Conservation (phyloP, 2,329 filamentous ascomycete genomes). For the Phyllosticta capitalensis region DNA sequence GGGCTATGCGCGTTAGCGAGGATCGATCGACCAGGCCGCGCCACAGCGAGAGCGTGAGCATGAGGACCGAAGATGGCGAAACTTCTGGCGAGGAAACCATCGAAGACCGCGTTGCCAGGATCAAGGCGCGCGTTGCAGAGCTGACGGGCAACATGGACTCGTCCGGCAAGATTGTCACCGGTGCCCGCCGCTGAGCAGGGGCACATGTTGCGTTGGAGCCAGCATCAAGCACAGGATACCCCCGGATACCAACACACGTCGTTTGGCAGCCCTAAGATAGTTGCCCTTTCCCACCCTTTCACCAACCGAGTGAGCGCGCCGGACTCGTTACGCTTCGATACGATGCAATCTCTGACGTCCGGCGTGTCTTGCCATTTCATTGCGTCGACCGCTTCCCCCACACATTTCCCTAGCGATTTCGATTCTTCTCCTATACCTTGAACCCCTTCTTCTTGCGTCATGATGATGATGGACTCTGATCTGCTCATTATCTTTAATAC, state of each 20-base stretch:
- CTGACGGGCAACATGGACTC: constrained; percentile 70
- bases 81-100: constrained; percentile 97
- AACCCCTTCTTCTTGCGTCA: neutral
- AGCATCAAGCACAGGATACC: neutral
- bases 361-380: neutral
- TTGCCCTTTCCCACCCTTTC: neutral
- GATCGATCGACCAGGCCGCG: constrained; percentile 42
- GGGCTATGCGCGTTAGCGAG: constrained; percentile 58
- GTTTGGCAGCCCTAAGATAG: neutral
- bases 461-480: neutral
- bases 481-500: neutral
- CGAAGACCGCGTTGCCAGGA: constrained; percentile 89
- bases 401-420: neutral
- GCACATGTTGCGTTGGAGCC: neutral
- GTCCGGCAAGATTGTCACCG: constrained; percentile 9
- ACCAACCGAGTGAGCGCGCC: neutral
- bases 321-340: neutral
- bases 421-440: neutral
- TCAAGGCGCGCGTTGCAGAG: constrained; percentile 94
- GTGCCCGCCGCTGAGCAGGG: neutral
- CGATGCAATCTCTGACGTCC: neutral
- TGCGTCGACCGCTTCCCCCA: neutral
- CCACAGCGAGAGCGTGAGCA: constrained; percentile 43
- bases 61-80: constrained; percentile 68
- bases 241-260: neutral